A percentile compares a stretch with the other conserved stretches of the same genome.
Evolutionary conservation across 1,284 basidiomycete species (phyloP).

Genomic region (Dichomitus squalens): DNA sequence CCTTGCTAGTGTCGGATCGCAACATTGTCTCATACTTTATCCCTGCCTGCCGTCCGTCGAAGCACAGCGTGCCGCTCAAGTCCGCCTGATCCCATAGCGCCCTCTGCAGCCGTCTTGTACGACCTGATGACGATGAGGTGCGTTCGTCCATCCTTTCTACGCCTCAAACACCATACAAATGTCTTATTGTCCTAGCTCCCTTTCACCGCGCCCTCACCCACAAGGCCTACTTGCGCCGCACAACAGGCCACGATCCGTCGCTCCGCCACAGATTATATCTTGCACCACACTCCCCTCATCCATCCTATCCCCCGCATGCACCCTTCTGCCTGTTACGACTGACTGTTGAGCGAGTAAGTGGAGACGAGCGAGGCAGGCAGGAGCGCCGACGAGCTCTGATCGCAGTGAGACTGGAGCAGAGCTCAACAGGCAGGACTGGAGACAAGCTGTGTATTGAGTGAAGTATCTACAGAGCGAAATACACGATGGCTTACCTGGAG

Average conservation of each 20-base stretch:
- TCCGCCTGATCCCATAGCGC: not conserved
- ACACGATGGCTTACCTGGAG: too few relatives aligned
- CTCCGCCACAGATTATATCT: slow-evolving; percentile 12
- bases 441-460: too few relatives aligned
- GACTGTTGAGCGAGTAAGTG: too few relatives aligned
- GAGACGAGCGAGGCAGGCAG: too few relatives aligned
- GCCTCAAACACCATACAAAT: not conserved
- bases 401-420: too few relatives aligned
- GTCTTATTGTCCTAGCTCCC: slow-evolving; percentile 11
- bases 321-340: too few relatives aligned
- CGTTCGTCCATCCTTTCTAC: not conserved
- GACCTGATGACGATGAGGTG: slow-evolving; percentile 1
- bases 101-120: not conserved
- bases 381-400: too few relatives aligned
- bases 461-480: too few relatives aligned
- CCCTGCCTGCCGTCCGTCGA: slow-evolving; percentile 8
- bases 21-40: slow-evolving; percentile 32
- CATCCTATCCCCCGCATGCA: slow-evolving; percentile 23
- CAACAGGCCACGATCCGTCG: not conserved
- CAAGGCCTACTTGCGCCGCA: slow-evolving; percentile 8
- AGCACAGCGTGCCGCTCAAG: not conserved
- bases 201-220: slow-evolving; percentile 7
- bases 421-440: too few relatives aligned
- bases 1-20: slow-evolving; percentile 42
- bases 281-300: slow-evolving; percentile 27